phyloP scores from a whole-genome alignment of 2,329 filamentous ascomycete genomes.

The Albifimbria verrucaria region DNA sequence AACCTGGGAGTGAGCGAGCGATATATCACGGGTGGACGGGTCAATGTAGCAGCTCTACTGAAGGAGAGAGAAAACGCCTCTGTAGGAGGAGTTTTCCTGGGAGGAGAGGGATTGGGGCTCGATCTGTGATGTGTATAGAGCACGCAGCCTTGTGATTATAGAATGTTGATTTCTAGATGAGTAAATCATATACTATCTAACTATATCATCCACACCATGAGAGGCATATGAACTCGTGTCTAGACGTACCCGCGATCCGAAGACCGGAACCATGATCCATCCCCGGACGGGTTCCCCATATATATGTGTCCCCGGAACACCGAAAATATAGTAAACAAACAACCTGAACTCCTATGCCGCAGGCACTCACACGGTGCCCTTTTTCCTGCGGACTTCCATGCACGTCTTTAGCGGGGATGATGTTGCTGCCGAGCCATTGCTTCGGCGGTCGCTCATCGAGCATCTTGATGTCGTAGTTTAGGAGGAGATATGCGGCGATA shows the following conservation, averaged over 20 bases:
- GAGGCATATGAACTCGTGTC: no score
- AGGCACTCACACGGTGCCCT: background rate
- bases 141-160: no score
- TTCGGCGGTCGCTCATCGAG: conserved; percentile 35
- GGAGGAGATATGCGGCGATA: conserved; percentile 44
- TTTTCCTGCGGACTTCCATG: conserved; percentile 21
- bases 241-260: no score
- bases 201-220: no score
- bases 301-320: no score
- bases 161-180: no score
- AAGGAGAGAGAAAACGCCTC: conserved; percentile 51
- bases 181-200: no score
- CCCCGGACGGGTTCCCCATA: no score
- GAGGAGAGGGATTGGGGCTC: conserved; percentile 37
- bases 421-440: conserved; percentile 42
- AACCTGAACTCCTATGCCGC: background rate
- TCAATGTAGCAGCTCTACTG: conserved; percentile 75
- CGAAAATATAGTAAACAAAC: background rate
- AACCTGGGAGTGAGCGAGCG: conserved; percentile 85
- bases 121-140: conserved; percentile 16
- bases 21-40: conserved; percentile 78
- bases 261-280: no score
- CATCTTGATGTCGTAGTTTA: conserved; percentile 50
- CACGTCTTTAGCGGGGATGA: conserved; percentile 25
- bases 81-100: conserved; percentile 29